Percentiles rank a stretch among this genome's conserved stretches.
phyloP scores from a whole-genome alignment of 345 rosid species.

The Linum lewisii region DNA sequence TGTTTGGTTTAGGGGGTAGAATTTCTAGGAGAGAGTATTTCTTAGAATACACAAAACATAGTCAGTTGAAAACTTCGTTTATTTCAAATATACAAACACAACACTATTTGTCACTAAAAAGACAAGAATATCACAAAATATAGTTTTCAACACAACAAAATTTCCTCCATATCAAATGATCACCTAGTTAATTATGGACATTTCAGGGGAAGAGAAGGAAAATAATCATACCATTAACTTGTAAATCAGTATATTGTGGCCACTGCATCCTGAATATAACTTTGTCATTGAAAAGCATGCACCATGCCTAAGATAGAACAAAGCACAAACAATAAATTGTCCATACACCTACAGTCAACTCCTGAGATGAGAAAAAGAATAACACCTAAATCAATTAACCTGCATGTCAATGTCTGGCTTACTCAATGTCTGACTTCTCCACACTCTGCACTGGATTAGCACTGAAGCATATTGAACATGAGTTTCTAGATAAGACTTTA shows the following conservation, averaged over 20 bases:
- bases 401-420: conserved; percentile 23
- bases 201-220: background rate
- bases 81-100: no score
- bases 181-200: background rate
- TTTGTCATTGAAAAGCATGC: conserved; percentile 27
- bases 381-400: conserved; percentile 13
- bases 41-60: no score
- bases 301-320: conserved; percentile 22
- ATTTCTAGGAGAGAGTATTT: no score
- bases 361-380: background rate
- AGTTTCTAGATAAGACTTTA: background rate
- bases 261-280: conserved; percentile 29
- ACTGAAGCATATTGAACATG: conserved; percentile 17
- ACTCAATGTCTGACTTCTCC: conserved; percentile 18
- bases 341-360: conserved; percentile 1
- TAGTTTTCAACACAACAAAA: no score
- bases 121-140: no score
- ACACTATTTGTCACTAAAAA: no score
- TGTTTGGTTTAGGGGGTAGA: no score
- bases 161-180: no score
- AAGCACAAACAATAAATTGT: background rate
- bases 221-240: conserved; percentile 22
- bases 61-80: no score
- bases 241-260: conserved; percentile 19
- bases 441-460: conserved; percentile 15